Percentiles rank a stretch among this genome's conserved stretches.
These are phyloP conservation scores for Sutorius australiensis DNA, from an alignment of 768 basidiomycete species.

Conservation along the genomic window DNA sequence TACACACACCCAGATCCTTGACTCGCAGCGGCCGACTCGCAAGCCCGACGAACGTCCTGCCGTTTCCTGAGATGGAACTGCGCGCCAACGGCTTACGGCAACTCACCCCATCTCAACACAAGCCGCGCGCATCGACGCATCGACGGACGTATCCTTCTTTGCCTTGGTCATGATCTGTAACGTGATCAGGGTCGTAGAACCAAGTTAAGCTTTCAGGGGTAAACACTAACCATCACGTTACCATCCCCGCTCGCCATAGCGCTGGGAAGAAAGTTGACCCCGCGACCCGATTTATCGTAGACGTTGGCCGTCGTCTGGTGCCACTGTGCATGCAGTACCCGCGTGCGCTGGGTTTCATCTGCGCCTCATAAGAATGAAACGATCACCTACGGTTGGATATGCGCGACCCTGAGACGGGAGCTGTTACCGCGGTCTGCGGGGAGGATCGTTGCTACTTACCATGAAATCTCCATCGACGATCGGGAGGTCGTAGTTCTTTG, in stretches of 20 bases:
- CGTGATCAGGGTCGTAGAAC: conserved; percentile 12
- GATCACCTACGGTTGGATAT: conserved; percentile 27
- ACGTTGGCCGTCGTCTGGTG: conserved; percentile 32
- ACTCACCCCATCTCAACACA: conserved; percentile 49
- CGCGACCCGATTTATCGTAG: conserved; percentile 26
- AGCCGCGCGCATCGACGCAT: conserved; percentile 43
- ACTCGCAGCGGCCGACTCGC: conserved; percentile 40
- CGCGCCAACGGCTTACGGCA: background rate
- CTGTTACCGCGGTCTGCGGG: conserved; percentile 2
- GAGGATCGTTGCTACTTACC: conserved; percentile 19
- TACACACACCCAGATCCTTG: conserved; percentile 34
- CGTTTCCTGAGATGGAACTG: background rate
- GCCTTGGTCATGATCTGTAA: conserved; percentile 40
- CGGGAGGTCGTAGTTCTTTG: conserved; percentile 36
- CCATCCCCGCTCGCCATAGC: conserved; percentile 38
- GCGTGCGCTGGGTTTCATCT: background rate
- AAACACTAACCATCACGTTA: conserved; percentile 29
- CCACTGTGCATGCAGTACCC: conserved; percentile 15
- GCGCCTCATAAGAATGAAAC: conserved; percentile 10
- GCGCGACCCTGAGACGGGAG: conserved; percentile 33
- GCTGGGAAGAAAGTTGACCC: conserved; percentile 29
- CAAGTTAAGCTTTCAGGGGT: background rate
- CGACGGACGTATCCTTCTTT: conserved; percentile 42
- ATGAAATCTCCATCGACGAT: conserved; percentile 45
- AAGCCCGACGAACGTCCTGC: conserved; percentile 42